Conservation (phyloP, 495 filamentous ascomycete species). For the Neurospora sp. region DNA sequence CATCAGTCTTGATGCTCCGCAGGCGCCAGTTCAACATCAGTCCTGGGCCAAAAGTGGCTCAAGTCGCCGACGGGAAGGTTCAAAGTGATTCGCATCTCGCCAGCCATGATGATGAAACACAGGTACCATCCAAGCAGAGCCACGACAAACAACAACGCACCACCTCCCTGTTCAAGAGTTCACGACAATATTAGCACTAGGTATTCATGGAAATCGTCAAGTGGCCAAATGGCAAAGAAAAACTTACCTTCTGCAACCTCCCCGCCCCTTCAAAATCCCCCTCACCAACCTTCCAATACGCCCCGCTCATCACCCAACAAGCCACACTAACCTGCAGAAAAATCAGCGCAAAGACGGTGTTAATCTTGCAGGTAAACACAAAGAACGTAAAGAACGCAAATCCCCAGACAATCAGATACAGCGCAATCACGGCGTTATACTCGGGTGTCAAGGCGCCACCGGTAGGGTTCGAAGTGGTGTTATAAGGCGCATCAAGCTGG, state of each 20-base stretch:
- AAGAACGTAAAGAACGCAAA: conserved; percentile 48
- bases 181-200: too few species aligned
- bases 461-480: conserved; percentile 32
- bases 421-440: conserved; percentile 38
- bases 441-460: conserved; percentile 28
- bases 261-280: conserved; percentile 35
- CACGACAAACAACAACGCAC: conserved; percentile 40
- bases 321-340: conserved; percentile 41
- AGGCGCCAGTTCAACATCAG: conserved; percentile 33
- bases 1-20: conserved; percentile 16
- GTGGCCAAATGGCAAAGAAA: too few species aligned
- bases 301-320: conserved; percentile 37
- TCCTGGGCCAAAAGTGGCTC: conserved; percentile 41
- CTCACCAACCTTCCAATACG: conserved; percentile 40
- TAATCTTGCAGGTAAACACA: conserved; percentile 45
- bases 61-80: conserved; percentile 45
- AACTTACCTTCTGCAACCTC: conserved; percentile 36
- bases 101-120: conserved; percentile 44
- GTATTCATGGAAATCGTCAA: too few species aligned
- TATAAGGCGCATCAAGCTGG: conserved; percentile 37
- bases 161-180: conserved; percentile 25
- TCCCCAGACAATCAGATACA: conserved; percentile 47
- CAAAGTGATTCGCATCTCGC: conserved; percentile 45
- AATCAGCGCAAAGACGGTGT: conserved; percentile 42
- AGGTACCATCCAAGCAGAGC: conserved; percentile 45